Conservation (phyloP, 1,284 basidiomycete species). For the Athelia sp. region DNA sequence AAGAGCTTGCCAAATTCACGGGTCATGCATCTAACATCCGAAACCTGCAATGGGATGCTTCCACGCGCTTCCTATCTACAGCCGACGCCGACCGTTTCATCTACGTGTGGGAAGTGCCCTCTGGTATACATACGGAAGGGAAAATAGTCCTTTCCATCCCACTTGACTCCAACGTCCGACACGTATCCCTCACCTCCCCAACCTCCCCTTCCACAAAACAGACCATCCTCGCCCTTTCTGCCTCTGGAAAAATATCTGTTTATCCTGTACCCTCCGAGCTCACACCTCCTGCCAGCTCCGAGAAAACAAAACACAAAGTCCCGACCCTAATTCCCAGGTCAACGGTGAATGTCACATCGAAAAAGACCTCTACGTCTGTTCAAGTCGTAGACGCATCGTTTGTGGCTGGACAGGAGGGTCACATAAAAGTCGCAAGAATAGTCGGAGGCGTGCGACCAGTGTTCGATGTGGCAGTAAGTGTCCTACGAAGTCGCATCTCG, state of each 20-base stretch:
- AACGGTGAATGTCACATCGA: conserved; percentile 37
- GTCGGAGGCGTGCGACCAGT: conserved; percentile 63
- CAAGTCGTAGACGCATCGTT: conserved; percentile 48
- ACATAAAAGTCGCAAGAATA: conserved; percentile 56
- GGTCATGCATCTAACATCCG: conserved; percentile 62
- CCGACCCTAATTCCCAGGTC: conserved; percentile 47
- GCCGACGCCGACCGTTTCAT: conserved; percentile 75
- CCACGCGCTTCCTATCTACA: conserved; percentile 60
- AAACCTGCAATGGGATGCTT: conserved; percentile 45
- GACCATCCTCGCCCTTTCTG: conserved; percentile 55
- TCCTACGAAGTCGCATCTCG: conserved; percentile 1
- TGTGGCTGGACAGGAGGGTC: conserved; percentile 34
- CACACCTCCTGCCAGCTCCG: conserved; percentile 25
- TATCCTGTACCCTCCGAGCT: conserved; percentile 56
- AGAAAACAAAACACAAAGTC: conserved; percentile 39
- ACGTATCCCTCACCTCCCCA: conserved; percentile 38
- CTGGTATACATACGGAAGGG: conserved; percentile 38
- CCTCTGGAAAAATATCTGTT: conserved; percentile 63
- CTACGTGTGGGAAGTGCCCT: conserved; percentile 58
- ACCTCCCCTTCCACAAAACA: conserved; percentile 21
- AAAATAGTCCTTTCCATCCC: conserved; percentile 61
- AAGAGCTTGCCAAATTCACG: conserved; percentile 48
- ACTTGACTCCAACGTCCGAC: conserved; percentile 63
- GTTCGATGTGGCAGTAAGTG: conserved; percentile 63
- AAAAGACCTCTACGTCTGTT: conserved; percentile 30